These are phyloP conservation scores for Blepharisma japonicum DNA, from an alignment of 73 alveolate genomes.

Conservation along the genomic window DNA sequence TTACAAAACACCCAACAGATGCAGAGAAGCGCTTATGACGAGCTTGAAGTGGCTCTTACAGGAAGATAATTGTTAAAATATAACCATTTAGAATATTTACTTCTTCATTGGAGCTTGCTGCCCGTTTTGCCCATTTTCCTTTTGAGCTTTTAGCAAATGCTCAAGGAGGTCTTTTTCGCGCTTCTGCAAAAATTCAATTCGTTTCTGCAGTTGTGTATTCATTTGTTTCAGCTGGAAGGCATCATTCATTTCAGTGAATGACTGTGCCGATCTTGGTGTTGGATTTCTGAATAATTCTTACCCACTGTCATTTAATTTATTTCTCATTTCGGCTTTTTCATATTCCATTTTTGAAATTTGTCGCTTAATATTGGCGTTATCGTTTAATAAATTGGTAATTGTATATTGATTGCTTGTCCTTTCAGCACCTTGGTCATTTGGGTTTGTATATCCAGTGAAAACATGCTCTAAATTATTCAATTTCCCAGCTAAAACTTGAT, in stretches of 20 bases:
- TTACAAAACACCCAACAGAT: too few species aligned
- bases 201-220: slow-evolving; percentile 74
- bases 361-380: slow-evolving; percentile 92
- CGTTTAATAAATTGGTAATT: slow-evolving; percentile 80
- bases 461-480: slow-evolving; percentile 93
- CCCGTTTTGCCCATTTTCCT: background rate
- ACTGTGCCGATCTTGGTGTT: slow-evolving; percentile 50
- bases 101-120: too few species aligned
- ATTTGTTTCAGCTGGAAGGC: slow-evolving; percentile 76
- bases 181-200: slow-evolving; percentile 89
- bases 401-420: slow-evolving; percentile 46
- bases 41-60: too few species aligned
- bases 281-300: slow-evolving; percentile 41
- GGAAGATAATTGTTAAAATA: too few species aligned
- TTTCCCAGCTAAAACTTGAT: slow-evolving; percentile 83
- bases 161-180: slow-evolving; percentile 92
- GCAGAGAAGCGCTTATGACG: too few species aligned
- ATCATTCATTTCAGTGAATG: slow-evolving; percentile 64
- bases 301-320: slow-evolving; percentile 49
- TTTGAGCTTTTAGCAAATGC: slow-evolving; percentile 61
- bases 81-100: too few species aligned
- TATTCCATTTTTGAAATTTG: slow-evolving; percentile 84
- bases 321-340: slow-evolving; percentile 81
- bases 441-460: slow-evolving; percentile 85
- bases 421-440: slow-evolving; percentile 70